Evolutionary conservation across 257 asterid genomes (phyloP).

Genomic region (Jaltomata sinuosa): DNA sequence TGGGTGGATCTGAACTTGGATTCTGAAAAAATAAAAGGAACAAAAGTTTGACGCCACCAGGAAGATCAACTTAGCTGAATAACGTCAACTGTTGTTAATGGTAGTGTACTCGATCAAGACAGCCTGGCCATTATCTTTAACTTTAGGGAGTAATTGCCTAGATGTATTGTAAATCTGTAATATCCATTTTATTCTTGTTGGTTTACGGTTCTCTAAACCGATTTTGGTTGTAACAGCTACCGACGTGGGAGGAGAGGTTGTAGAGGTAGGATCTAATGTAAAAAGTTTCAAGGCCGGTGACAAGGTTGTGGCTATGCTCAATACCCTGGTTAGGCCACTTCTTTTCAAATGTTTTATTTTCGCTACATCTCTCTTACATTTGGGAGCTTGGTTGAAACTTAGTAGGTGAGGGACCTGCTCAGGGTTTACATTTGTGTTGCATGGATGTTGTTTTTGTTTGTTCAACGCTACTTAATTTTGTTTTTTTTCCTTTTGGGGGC

Average conservation of each 20-base stretch:
- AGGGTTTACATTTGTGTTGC: not conserved
- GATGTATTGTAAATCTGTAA: not conserved
- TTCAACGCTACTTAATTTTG: not conserved
- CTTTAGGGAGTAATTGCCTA: not conserved
- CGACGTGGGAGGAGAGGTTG: slow-evolving; percentile 63
- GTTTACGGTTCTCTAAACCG: not conserved
- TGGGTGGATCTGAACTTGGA: not conserved
- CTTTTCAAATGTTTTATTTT: not conserved
- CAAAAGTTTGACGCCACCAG: not conserved
- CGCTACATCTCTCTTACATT: not conserved
- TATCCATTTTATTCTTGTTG: not conserved
- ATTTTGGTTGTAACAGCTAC: slow-evolving; percentile 24
- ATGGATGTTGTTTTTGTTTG: not conserved
- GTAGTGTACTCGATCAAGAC: not conserved
- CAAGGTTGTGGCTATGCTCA: slow-evolving; percentile 42
- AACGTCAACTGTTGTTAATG: not conserved
- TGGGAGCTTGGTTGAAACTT: not conserved
- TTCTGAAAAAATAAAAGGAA: not conserved
- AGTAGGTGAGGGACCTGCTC: not conserved
- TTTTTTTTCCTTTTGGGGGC: not conserved
- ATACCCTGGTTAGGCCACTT: slow-evolving; percentile 19
- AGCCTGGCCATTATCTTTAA: not conserved
- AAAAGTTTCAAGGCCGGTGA: slow-evolving; percentile 46
- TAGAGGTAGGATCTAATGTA: slow-evolving; percentile 43
- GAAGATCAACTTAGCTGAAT: not conserved